phyloP scores from a whole-genome alignment of 2,329 filamentous ascomycete species.

The Trichoderma asperellum region DNA sequence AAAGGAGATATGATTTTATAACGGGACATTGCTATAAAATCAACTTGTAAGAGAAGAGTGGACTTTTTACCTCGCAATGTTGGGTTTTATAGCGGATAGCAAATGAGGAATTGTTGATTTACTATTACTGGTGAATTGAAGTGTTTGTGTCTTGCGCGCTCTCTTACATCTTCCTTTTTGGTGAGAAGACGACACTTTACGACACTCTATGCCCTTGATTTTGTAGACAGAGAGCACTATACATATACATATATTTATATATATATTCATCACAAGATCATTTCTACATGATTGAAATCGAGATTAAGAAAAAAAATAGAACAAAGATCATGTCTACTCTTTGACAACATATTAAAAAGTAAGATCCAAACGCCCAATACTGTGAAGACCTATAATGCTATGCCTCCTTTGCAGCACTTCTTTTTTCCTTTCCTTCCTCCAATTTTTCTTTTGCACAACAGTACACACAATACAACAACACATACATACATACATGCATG shows the following conservation, averaged over 20 bases:
- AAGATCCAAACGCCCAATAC: conserved; percentile 25
- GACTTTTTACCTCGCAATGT: background rate
- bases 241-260: too few relatives aligned
- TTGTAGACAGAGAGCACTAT: background rate
- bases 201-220: background rate
- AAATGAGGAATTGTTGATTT: background rate
- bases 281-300: background rate
- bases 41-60: background rate
- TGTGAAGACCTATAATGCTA: conserved; percentile 20
- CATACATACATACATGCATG: background rate
- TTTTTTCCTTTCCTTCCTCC: background rate
- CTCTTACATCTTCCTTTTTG: background rate
- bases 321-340: background rate
- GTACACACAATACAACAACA: background rate
- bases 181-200: background rate
- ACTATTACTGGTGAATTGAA: background rate
- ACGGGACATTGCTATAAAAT: background rate
- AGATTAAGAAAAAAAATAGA: background rate
- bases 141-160: background rate
- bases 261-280: background rate
- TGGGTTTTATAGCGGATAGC: background rate
- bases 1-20: background rate
- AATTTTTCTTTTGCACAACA: background rate
- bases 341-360: conserved; percentile 18
- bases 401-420: conserved; percentile 5